Base-by-base conservation (phyloP, 2,329 filamentous ascomycete species). In the Blastomyces parvus region DNA sequence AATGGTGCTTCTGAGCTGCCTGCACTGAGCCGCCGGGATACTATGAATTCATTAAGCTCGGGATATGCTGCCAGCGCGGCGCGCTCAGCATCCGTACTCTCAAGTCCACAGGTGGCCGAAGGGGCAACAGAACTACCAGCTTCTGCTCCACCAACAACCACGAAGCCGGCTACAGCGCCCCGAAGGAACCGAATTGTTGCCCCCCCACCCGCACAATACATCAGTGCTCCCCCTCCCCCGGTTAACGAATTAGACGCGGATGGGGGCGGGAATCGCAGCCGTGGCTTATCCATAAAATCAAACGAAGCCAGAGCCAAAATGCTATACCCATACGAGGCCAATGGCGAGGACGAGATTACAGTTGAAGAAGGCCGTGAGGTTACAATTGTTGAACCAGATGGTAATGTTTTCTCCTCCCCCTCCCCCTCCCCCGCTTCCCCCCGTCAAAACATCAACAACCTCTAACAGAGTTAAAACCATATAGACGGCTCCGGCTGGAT, bases 401-500 rank as follows among this genome's bases (percentile, higher is more conserved):
- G 91, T 96, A 84, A 27, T 17, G 48, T 17, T 80, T 86, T 80
- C 27, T 13, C n/a, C 25, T 30, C 46, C 42, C 25, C 58, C 7
- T 8, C 19, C 42, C 30, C 60, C 19, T 3, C 22, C 62, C 46
- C 30, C 38, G 33, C 38, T 25, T 22, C 4, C 33, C 17, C 44
- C 27, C 57, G 19, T 36, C 33, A 36, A 36, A 36, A 36, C 8
- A 7, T 27, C n/a, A n/a, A 40, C 36, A 25, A 13, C n/a, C 3
- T n/a, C 13, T 57, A 8, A 33, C 13, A 40, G 5, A n/a, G 9
- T 30, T n/a, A 25, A 17, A 57, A 25, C 8, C 14, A 33, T 11
- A 38, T 25, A 96, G 93, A 96, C 76, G 93, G 93, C 64, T 87
- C 88, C 50, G 94, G 94, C 52, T 99, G 94, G 94, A 84, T 91